Evolutionary conservation across 2,329 filamentous ascomycete species (phyloP), one percentile per base, ranked within the genome.

Genomic region (Alternaria tenuissima): DNA sequence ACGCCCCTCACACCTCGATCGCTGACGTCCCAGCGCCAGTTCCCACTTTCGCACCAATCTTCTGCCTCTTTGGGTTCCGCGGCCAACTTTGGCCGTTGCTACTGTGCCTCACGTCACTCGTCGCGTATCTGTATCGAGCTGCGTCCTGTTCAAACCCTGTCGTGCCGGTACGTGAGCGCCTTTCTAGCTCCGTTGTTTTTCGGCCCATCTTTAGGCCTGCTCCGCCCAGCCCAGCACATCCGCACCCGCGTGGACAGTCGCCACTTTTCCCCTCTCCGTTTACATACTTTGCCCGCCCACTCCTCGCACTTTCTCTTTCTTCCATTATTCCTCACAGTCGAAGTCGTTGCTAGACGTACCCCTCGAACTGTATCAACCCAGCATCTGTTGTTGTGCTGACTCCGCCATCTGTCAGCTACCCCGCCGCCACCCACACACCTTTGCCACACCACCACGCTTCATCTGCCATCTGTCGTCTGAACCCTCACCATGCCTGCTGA

Each of bases 401-500:
- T n/a, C 30, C 42, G 20, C 46, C 49, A 47, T 32, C 16, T 46
- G 53, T 47, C 41, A 59, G 41, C 55, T 48, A 58, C 55, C 55
- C 59, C 57, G 61, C 60, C 58, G 49, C 64, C 57, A 65, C 61
- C 38, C 61, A 55, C 44, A 54, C 20, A 42, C 12, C 11, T 49
- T 56, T 63, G 65, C 64, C 64, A 64, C 54, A 36, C 46, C 34
- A 49, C 46, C 47, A 38, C 52, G 26, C 28, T 18, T 14, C 22
- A 36, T 14, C 24, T 11, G 22, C 49, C 30, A 49, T 46, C 41
- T 46, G 46, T 7, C 41, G 43, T 38, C 26, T 56, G 26, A 34
- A 51, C 20, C 36, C 38, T 56, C 54, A 74, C 46, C 57, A 79
- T 82, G 76, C 80, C 81, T 76, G 76, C 79, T 68, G 66, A 79